These are phyloP conservation scores for Hygrocybe coccinea DNA, from an alignment of 768 basidiomycete genomes.

Conservation along the genomic window DNA sequence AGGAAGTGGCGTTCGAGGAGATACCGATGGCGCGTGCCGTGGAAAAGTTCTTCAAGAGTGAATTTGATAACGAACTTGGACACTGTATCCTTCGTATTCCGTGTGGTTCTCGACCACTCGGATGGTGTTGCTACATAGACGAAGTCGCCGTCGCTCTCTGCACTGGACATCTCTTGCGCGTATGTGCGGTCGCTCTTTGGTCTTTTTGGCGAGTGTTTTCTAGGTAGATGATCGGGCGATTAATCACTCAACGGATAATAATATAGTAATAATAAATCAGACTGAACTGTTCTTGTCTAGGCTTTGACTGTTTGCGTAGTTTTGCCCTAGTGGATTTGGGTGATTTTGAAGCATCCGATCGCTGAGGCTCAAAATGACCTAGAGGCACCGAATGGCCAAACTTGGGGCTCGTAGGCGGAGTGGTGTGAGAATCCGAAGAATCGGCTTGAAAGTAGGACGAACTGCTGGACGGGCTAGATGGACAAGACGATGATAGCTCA, in stretches of 20 bases:
- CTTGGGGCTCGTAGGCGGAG: background rate
- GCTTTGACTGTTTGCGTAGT: slow-evolving; percentile 22
- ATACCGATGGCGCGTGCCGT: slow-evolving; percentile 46
- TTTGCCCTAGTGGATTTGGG: slow-evolving; percentile 19
- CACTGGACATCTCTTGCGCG: background rate
- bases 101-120: slow-evolving; percentile 20
- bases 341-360: slow-evolving; percentile 1
- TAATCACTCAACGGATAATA: background rate
- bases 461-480: background rate
- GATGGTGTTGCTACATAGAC: slow-evolving; percentile 1
- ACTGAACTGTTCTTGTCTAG: slow-evolving; percentile 14
- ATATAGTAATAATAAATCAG: background rate
- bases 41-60: slow-evolving; percentile 54
- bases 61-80: slow-evolving; percentile 51
- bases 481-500: background rate
- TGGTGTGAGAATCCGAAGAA: background rate
- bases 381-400: background rate
- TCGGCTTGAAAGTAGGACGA: background rate
- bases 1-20: slow-evolving; percentile 49
- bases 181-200: background rate
- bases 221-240: background rate
- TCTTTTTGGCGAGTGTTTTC: slow-evolving; percentile 7
- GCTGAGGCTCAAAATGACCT: background rate
- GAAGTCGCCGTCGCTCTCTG: background rate
- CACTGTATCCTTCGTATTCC: slow-evolving; percentile 35